Conservation (phyloP, 1,284 basidiomycete species). For the Ceraceosorus guamensis region DNA sequence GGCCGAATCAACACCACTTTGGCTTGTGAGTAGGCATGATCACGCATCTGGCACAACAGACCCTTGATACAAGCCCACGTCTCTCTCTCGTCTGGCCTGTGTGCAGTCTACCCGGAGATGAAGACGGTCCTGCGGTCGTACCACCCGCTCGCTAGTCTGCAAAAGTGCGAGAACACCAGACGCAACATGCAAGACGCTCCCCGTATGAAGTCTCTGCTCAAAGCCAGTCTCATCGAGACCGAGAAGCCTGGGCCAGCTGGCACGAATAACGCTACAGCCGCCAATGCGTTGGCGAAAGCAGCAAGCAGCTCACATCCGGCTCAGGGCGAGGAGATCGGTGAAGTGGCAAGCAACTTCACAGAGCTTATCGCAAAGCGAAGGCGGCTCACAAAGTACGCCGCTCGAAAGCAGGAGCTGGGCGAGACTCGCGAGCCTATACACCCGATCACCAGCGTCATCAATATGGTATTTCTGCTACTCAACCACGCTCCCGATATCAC, state of each 20-base stretch:
- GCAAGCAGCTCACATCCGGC: slow-evolving; percentile 3
- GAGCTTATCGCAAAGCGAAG: too few relatives aligned
- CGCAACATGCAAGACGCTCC: slow-evolving; percentile 74
- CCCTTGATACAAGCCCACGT: too few relatives aligned
- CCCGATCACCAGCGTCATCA: slow-evolving; percentile 40
- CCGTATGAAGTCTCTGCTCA: slow-evolving; percentile 66
- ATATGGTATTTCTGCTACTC: slow-evolving; percentile 40
- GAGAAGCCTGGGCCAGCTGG: slow-evolving; percentile 53
- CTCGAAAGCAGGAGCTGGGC: neutral
- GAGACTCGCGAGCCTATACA: slow-evolving; percentile 11
- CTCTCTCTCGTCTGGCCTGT: neutral
- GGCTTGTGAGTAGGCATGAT: slow-evolving; percentile 56
- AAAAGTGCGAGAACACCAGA: slow-evolving; percentile 57
- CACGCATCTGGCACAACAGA: neutral
- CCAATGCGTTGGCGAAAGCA: slow-evolving; percentile 19
- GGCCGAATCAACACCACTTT: slow-evolving; percentile 90
- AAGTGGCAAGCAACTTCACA: slow-evolving; percentile 19
- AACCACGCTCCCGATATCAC: slow-evolving; percentile 32
- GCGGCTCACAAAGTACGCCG: too few relatives aligned
- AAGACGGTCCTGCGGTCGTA: slow-evolving; percentile 72
- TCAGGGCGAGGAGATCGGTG: slow-evolving; percentile 10
- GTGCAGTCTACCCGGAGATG: slow-evolving; percentile 59
- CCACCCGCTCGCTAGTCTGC: slow-evolving; percentile 72
- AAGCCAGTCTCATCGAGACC: slow-evolving; percentile 66
- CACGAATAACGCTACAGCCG: slow-evolving; percentile 12